These are phyloP conservation scores for Candida dendrica DNA, from an alignment of 805 yeast species.

Conservation along the genomic window DNA sequence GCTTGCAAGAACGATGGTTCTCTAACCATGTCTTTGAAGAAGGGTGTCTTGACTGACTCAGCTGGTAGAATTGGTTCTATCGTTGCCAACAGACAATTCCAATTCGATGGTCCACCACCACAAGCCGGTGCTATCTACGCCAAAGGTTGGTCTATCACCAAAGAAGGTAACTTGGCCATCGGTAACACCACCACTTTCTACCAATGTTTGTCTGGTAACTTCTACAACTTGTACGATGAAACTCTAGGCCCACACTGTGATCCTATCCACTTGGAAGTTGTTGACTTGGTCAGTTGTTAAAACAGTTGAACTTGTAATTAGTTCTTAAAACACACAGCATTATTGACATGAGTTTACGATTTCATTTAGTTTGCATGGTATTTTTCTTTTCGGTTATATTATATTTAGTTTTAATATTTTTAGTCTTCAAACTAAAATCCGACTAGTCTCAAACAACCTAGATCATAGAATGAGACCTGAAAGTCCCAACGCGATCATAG, in stretches of 20 bases:
- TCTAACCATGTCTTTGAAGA: constrained; percentile 44
- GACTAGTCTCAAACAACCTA: too few relatives aligned
- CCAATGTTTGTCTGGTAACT: constrained; percentile 64
- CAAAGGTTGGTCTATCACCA: constrained; percentile 48
- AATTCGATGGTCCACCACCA: constrained; percentile 75
- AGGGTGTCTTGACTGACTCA: constrained; percentile 42
- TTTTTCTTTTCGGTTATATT: too few relatives aligned
- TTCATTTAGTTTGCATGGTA: too few relatives aligned
- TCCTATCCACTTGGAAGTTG: constrained; percentile 47
- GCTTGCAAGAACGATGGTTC: constrained; percentile 39
- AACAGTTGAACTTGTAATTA: neutral
- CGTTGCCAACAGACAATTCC: constrained; percentile 73
- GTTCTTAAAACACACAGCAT: too few relatives aligned
- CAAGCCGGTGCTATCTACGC: constrained; percentile 65
- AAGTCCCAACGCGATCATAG: too few relatives aligned
- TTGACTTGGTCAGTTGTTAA: constrained; percentile 47
- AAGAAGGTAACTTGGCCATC: constrained; percentile 48
- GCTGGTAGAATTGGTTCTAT: constrained; percentile 63
- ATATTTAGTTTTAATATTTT: too few relatives aligned
- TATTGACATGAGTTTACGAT: too few relatives aligned
- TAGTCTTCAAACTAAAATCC: too few relatives aligned
- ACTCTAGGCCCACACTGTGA: constrained; percentile 50
- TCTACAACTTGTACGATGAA: constrained; percentile 66
- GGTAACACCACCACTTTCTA: constrained; percentile 52
- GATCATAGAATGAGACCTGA: too few relatives aligned